These are phyloP conservation scores for Epichloe bromicola DNA, from an alignment of 2,329 filamentous ascomycete genomes.

Conservation along the genomic window DNA sequence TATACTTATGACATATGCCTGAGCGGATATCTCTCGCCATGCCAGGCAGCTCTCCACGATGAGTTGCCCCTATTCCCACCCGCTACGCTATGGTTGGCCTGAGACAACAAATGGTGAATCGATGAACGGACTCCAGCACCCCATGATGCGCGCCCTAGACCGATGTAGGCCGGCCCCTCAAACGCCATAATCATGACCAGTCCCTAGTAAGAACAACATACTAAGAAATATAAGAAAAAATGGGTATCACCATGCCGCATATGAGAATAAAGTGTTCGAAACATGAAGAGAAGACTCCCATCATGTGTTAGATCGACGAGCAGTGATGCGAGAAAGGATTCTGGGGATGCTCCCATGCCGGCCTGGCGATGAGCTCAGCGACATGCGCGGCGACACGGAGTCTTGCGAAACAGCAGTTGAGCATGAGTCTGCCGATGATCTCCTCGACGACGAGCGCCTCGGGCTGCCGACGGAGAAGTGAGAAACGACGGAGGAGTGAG, in stretches of 20 bases:
- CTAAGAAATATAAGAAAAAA: too few relatives aligned
- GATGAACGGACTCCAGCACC: too few relatives aligned
- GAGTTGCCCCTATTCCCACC: background rate
- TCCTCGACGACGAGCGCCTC: slow-evolving; percentile 3
- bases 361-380: slow-evolving; percentile 6
- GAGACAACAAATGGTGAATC: background rate
- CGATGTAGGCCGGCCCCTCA: background rate
- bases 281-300: background rate
- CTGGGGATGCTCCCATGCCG: slow-evolving; percentile 6
- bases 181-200: background rate
- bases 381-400: slow-evolving; percentile 4
- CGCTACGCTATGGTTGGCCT: background rate
- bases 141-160: background rate
- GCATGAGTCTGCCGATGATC: slow-evolving; percentile 5
- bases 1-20: background rate
- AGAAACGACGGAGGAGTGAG: background rate
- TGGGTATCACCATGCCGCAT: background rate
- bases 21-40: background rate
- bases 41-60: background rate
- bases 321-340: slow-evolving; percentile 6
- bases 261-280: background rate
- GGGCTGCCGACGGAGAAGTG: background rate
- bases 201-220: background rate
- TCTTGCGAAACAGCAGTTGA: slow-evolving; percentile 1
- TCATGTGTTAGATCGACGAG: slow-evolving; percentile 3